Base-by-base conservation (phyloP, 805 yeast species). In the Kurtzmaniella cleridarum region DNA sequence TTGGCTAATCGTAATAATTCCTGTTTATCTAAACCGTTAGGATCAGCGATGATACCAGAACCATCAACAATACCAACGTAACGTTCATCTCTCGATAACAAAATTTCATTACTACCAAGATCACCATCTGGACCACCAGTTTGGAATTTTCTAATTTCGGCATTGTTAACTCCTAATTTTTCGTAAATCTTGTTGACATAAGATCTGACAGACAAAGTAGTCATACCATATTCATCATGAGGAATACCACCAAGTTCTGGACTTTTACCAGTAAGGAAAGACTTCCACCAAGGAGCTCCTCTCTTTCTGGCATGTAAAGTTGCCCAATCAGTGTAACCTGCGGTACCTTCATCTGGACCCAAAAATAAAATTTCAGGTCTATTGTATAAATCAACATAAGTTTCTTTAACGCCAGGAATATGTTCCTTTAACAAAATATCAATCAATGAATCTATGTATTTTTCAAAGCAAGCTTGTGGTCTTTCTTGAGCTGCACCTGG, bases 41-140 rank as follows among this genome's bases (percentile, higher is more conserved):
- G 95, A 69, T 91, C 98, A 47, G 84, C 89, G 40, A 93, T 65
- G 14, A 89, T 96, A 60, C 98, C 98, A 4, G 95, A 84, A 16
- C 98, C 98, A 62, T 91, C 98, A 36, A 91, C 93, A 36, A 91
- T 64, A 39, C 87, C 95, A 48, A 89, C 83, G 57, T 93, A 93
- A 35, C 68, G 73, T 67, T 91, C 98, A 43, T 80, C 77, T 38
- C 82, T 72, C 1, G 97, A 88, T 43, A 91, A 74, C 49, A 87
- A 71, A 53, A 91, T 93, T 68, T 91, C 98, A 61, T 91, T 93
- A 18, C 95, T 85, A 24, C 98, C 98, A 50, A 91, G 73, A 64
- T 91, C 98, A 56, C 98, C 98, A 63, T 93, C 97, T 47, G 98
- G 98, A 34, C 98, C 98, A 66, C 98, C 98, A 40, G 97, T 93